Evolutionary conservation across 176 grass and related monocot genomes (phyloP).

Genomic region (Panicum miliaceum): DNA sequence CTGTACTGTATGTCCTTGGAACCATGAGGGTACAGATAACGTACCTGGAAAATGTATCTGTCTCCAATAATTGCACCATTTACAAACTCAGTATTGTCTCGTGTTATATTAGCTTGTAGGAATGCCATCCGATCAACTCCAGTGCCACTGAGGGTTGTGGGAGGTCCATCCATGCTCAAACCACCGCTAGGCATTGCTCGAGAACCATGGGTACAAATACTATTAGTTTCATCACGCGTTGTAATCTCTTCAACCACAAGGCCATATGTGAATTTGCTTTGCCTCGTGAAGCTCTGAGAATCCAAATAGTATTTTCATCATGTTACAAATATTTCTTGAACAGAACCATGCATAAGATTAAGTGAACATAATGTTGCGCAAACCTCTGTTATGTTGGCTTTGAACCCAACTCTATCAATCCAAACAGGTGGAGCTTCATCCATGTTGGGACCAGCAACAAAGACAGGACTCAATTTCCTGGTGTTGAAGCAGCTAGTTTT

Average conservation of each 20-base stretch:
- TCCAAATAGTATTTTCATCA: slow-evolving; percentile 34
- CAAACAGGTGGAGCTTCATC: slow-evolving; percentile 92
- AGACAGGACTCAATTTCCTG: slow-evolving; percentile 91
- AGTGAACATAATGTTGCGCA: slow-evolving; percentile 18
- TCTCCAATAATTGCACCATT: slow-evolving; percentile 84
- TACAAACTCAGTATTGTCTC: slow-evolving; percentile 83
- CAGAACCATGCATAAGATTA: neutral
- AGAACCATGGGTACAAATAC: slow-evolving; percentile 86
- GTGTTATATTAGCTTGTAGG: slow-evolving; percentile 85
- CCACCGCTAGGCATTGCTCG: slow-evolving; percentile 77
- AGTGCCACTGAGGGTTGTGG: slow-evolving; percentile 93
- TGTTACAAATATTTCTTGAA: slow-evolving; percentile 37
- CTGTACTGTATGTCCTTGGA: slow-evolving; percentile 7
- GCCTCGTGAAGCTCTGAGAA: slow-evolving; percentile 79
- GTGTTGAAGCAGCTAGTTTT: slow-evolving; percentile 90
- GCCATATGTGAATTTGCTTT: slow-evolving; percentile 97
- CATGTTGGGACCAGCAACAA: slow-evolving; percentile 80
- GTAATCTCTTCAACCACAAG: slow-evolving; percentile 87
- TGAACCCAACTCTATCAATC: slow-evolving; percentile 88
- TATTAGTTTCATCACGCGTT: slow-evolving; percentile 87
- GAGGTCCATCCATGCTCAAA: slow-evolving; percentile 92
- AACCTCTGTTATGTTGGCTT: slow-evolving; percentile 99
- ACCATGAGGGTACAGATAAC: slow-evolving; percentile 31
- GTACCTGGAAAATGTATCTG: slow-evolving; percentile 93
- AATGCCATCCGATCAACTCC: slow-evolving; percentile 80